A percentile compares a stretch with the other conserved stretches of the same genome.
Evolutionary conservation across 2,329 filamentous ascomycete species (phyloP).

Genomic region (Ceratocystiopsis minuta): DNA sequence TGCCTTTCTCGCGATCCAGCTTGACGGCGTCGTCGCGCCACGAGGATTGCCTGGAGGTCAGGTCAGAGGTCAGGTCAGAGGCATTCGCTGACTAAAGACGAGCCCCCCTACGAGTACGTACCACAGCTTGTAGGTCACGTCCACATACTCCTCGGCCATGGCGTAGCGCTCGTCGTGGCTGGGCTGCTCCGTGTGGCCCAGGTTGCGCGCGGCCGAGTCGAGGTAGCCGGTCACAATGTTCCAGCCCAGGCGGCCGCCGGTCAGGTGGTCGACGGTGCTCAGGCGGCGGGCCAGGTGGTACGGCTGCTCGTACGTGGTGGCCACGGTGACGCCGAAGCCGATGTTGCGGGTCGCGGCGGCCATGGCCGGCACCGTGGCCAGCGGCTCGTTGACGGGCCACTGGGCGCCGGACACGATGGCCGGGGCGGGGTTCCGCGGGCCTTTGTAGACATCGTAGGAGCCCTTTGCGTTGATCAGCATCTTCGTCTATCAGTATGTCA

Average conservation of each 20-base stretch:
- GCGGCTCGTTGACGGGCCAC: conserved; percentile 53
- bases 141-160: conserved; percentile 10
- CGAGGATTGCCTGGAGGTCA: conserved; percentile 3
- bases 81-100: too few relatives aligned
- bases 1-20: conserved; percentile 1
- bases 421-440: conserved; percentile 28
- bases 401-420: conserved; percentile 45
- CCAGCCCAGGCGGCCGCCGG: conserved; percentile 3
- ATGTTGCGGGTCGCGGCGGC: conserved; percentile 8
- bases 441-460: conserved; percentile 51
- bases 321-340: conserved; percentile 9
- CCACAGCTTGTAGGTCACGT: conserved; percentile 10
- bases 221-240: conserved; percentile 10
- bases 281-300: conserved; percentile 8
- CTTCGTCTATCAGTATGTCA: too few relatives aligned
- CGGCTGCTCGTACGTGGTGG: conserved; percentile 9
- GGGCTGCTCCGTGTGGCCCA: conserved; percentile 6
- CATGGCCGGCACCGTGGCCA: conserved; percentile 24
- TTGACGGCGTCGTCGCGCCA: conserved; percentile 8
- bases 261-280: conserved; percentile 8
- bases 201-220: conserved; percentile 7
- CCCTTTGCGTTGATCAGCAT: too few relatives aligned
- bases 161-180: conserved; percentile 12
- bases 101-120: too few relatives aligned
- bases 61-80: too few relatives aligned